These are phyloP conservation scores for Calocybe cyanea DNA, from an alignment of 768 basidiomycete genomes.

Conservation along the genomic window DNA sequence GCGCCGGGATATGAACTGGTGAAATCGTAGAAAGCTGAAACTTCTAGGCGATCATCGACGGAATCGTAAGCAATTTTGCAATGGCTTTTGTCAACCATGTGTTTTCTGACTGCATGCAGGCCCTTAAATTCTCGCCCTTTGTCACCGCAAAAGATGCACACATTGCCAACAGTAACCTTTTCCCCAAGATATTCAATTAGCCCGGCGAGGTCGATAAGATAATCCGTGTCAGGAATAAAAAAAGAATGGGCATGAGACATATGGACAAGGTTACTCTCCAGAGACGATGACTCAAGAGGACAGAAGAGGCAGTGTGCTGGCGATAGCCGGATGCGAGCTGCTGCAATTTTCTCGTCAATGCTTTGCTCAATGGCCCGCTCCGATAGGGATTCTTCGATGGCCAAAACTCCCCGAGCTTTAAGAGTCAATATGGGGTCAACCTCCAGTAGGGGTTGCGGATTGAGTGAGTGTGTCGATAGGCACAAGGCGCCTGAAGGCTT, in stretches of 20 bases:
- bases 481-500: conserved; percentile 6
- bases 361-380: conserved; percentile 47
- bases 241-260: conserved; percentile 90
- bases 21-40: conserved; percentile 95
- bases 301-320: conserved; percentile 87
- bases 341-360: conserved; percentile 75
- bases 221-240: conserved; percentile 93
- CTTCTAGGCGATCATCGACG: conserved; percentile 74
- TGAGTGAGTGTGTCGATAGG: conserved; percentile 30
- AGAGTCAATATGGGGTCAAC: too few relatives aligned
- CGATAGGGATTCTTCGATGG: conserved; percentile 1
- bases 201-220: conserved; percentile 79
- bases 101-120: conserved; percentile 85
- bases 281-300: conserved; percentile 39
- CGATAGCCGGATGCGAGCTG: conserved; percentile 60
- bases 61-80: conserved; percentile 93
- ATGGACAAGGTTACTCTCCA: conserved; percentile 73
- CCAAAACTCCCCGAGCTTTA: too few relatives aligned
- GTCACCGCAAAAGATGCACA: conserved; percentile 89
- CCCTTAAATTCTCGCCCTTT: conserved; percentile 78
- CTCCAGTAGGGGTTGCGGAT: too few relatives aligned
- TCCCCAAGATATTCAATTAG: conserved; percentile 85
- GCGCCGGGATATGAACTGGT: conserved; percentile 67
- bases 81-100: conserved; percentile 95
- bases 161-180: conserved; percentile 89